These are phyloP conservation scores for Eruca vesicaria DNA, from an alignment of 441 rosid genomes.

Conservation along the genomic window DNA sequence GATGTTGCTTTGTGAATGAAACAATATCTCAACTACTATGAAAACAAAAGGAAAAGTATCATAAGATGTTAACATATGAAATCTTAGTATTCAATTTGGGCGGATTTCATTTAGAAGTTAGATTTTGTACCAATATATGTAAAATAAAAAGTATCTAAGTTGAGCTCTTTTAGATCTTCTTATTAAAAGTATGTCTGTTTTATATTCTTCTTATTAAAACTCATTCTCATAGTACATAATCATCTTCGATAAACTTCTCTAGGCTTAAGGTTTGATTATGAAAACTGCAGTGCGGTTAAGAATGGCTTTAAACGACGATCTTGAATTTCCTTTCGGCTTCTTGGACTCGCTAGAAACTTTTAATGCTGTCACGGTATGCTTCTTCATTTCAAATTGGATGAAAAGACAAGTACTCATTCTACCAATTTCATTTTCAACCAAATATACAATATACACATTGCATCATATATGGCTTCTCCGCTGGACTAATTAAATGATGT, in stretches of 20 bases:
- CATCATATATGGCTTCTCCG: not conserved
- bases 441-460: not conserved
- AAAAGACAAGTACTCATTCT: not conserved
- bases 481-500: not conserved
- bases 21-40: not conserved
- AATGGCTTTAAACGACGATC: slow-evolving; percentile 22
- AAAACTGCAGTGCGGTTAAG: slow-evolving; percentile 10
- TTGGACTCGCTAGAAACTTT: not conserved
- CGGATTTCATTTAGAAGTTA: not conserved
- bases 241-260: not conserved
- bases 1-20: not conserved
- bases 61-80: not conserved
- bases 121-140: slow-evolving; percentile 1
- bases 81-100: not conserved
- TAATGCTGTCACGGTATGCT: slow-evolving; percentile 11
- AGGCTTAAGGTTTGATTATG: not conserved
- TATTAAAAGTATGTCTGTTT: not conserved
- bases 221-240: not conserved
- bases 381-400: not conserved
- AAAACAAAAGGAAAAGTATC: not conserved
- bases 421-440: not conserved
- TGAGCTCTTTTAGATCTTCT: not conserved
- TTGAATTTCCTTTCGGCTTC: not conserved
- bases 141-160: not conserved
- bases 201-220: not conserved